Conservation (phyloP, 371 early-diverging fungal species). For the Phascolomyces articulosus region DNA sequence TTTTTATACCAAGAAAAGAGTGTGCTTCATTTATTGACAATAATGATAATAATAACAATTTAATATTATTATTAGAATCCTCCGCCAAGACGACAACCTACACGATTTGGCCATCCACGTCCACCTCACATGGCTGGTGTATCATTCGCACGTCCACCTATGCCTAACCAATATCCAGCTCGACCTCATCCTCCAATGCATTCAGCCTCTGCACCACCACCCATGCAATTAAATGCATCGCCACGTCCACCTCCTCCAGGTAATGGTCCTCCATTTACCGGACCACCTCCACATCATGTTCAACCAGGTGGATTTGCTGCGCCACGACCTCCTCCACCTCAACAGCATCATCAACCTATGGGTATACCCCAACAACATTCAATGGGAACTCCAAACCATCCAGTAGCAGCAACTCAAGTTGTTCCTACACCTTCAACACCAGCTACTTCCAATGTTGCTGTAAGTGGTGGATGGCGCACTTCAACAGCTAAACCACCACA, state of each 20-base stretch:
- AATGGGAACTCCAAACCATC: background rate
- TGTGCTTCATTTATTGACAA: background rate
- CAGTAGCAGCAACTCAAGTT: constrained; percentile 2
- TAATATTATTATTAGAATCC: constrained; percentile 29
- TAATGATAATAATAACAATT: background rate
- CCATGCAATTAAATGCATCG: background rate
- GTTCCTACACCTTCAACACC: background rate
- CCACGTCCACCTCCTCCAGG: constrained; percentile 6
- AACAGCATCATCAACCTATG: background rate
- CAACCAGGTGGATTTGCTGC: constrained; percentile 7
- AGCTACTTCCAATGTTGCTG: constrained; percentile 2
- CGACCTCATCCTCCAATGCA: constrained; percentile 17
- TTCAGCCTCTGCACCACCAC: constrained; percentile 10
- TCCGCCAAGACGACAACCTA: constrained; percentile 47
- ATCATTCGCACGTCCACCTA: constrained; percentile 19
- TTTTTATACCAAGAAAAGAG: too few species aligned
- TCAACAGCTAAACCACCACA: constrained; percentile 2
- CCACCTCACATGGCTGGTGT: constrained; percentile 20
- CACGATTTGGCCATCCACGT: constrained; percentile 27
- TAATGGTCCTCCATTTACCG: background rate
- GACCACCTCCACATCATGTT: constrained; percentile 5
- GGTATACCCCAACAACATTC: background rate
- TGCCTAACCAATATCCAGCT: constrained; percentile 12
- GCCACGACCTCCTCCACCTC: constrained; percentile 10
- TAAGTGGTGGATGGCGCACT: constrained; percentile 10